Evolutionary conservation across 83 land plant species (phyloP).

Genomic region (Diphasiastrum complanatum): DNA sequence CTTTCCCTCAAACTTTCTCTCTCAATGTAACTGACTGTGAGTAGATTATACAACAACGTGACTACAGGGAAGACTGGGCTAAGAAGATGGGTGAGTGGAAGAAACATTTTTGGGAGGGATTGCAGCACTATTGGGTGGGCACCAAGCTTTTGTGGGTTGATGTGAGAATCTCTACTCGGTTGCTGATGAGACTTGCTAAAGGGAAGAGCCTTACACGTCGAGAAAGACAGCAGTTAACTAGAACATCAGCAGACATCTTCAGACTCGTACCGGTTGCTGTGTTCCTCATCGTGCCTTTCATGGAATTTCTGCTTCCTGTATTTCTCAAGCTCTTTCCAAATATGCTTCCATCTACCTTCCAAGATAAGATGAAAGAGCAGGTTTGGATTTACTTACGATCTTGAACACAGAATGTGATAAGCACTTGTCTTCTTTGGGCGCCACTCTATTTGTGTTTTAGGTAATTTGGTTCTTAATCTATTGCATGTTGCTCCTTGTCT

Average conservation of each 20-base stretch:
- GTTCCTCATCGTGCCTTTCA: conserved; percentile 13
- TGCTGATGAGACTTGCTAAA: not conserved
- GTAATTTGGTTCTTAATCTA: too few species aligned
- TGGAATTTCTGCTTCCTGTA: conserved; percentile 12
- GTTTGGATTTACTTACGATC: too few species aligned
- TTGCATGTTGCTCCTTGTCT: too few species aligned
- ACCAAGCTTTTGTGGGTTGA: conserved; percentile 15
- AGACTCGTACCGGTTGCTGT: conserved; percentile 10
- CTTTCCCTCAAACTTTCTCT: too few species aligned
- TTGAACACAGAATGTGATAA: too few species aligned
- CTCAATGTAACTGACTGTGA: too few species aligned
- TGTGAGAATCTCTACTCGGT: conserved; percentile 5
- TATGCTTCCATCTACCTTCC: conserved; percentile 16
- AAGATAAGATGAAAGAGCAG: conserved; percentile 18
- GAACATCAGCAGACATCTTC: conserved; percentile 16
- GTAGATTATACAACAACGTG: not conserved
- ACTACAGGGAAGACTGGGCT: conserved; percentile 15
- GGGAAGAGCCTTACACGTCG: conserved; percentile 5
- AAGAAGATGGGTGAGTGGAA: conserved; percentile 3
- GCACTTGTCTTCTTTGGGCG: too few species aligned
- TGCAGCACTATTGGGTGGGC: conserved; percentile 15
- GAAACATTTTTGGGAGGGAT: not conserved
- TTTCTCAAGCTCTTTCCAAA: conserved; percentile 12
- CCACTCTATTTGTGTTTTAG: too few species aligned
- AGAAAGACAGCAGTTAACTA: conserved; percentile 12